Conservation (phyloP, 140 eudicot genomes). For the Eryngium alpinum region DNA sequence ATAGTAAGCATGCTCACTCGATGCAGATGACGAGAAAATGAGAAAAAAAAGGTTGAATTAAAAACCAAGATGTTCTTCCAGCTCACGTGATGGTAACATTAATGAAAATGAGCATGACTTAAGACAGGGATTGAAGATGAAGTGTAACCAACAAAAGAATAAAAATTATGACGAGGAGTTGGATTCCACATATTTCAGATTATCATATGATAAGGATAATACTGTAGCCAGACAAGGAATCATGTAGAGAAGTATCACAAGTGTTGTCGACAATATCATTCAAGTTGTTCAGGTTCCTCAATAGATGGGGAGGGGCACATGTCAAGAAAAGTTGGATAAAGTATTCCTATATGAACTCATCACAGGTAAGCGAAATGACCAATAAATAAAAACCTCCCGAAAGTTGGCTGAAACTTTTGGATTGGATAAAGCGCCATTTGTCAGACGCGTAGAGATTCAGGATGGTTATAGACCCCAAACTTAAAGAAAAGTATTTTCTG, state of each 20-base stretch:
- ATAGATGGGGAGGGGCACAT: conserved; percentile 39
- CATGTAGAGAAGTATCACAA: too few species aligned
- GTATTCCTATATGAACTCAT: background rate
- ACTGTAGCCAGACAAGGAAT: conserved; percentile 5
- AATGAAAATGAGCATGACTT: background rate
- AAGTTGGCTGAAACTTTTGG: background rate
- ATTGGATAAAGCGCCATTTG: background rate
- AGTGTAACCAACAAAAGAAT: background rate
- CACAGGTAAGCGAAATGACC: background rate
- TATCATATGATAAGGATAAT: conserved; percentile 18
- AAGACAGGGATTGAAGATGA: background rate
- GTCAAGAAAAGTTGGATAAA: too few species aligned
- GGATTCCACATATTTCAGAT: background rate
- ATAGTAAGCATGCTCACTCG: background rate
- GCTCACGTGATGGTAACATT: conserved; percentile 1
- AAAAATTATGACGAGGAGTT: background rate
- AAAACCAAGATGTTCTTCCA: background rate
- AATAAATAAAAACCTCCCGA: background rate
- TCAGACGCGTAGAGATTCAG: background rate
- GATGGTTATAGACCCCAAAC: background rate
- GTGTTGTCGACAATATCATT: too few species aligned
- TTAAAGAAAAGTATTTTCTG: background rate
- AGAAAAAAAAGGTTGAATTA: background rate
- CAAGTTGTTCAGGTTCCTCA: conserved; percentile 31
- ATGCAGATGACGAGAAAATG: background rate